These are phyloP conservation scores for Fusarium sororula DNA, from an alignment of 2,329 filamentous ascomycete species.

Conservation along the genomic window DNA sequence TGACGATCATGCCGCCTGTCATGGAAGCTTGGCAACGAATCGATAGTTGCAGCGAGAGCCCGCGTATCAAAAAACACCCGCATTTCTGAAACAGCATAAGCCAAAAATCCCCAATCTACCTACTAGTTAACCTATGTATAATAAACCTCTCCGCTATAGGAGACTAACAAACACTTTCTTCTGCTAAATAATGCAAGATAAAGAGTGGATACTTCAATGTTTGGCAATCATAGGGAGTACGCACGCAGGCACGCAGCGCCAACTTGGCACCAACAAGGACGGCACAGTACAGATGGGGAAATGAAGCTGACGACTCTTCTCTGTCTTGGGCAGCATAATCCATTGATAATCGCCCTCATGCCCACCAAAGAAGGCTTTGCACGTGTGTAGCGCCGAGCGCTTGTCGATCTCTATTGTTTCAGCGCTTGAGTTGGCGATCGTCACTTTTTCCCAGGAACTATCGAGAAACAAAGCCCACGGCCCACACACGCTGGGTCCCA, in stretches of 20 bases:
- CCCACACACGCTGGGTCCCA: constrained; percentile 7
- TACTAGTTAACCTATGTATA: background rate
- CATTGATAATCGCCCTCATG: constrained; percentile 29
- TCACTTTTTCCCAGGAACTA: constrained; percentile 16
- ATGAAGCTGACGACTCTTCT: constrained; percentile 36
- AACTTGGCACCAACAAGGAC: background rate
- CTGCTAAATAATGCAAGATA: background rate
- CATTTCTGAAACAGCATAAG: constrained; percentile 2
- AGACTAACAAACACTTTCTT: constrained; percentile 3
- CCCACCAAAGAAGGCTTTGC: constrained; percentile 16
- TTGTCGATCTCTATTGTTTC: constrained; percentile 28
- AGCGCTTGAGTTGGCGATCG: constrained; percentile 29
- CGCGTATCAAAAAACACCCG: constrained; percentile 23
- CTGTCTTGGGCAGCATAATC: background rate
- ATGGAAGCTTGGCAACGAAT: constrained; percentile 31
- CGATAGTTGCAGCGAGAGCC: constrained; percentile 7
- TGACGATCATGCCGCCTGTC: constrained; percentile 35
- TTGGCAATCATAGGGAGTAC: background rate
- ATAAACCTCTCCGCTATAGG: constrained; percentile 32
- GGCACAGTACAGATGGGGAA: constrained; percentile 13
- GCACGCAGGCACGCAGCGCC: background rate
- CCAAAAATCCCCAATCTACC: background rate
- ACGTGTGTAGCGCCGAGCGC: constrained; percentile 19
- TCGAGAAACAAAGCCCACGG: constrained; percentile 18
- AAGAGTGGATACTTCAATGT: background rate